Evolutionary conservation across 768 basidiomycete genomes (phyloP), one percentile per base, ranked within the genome.

Genomic region (Mrakia blollopis): DNA sequence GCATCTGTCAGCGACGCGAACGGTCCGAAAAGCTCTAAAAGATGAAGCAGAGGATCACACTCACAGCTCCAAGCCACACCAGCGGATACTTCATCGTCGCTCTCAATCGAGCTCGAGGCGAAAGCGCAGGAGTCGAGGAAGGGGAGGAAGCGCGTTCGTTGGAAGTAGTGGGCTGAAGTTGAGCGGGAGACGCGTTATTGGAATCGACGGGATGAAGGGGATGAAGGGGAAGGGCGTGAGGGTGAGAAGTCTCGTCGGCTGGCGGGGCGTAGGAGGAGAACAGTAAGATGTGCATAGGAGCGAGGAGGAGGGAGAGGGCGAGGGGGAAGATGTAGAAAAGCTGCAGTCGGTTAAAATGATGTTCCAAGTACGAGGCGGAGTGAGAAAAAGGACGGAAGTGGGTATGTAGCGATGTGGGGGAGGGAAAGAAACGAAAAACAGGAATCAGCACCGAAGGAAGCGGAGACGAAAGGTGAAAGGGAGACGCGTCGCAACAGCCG

Each of bases 201-300:
- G 44, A 47, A 16, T 23, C 23, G 5, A 10, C 6, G 18, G 44
- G 25, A 50, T 50, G 47, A 11, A 71, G 13, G 1, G 47, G 69
- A 18, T 71, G 69, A 25, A 71, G 50, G 11, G 69, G 39, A 54
- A 65, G 21, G 54, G 28, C 63, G 30, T 30, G 50, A 2, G 61
- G 69, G 30, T 57, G 14, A 2, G 32, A 39, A 23, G 25, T 44
- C 23, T n/a, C 30, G 44, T 35, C 32, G 72, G 14, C 35, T 28
- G 23, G 65, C 0, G 5, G 28, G 2, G 37, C 78, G 37, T 41
- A 80, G 77, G 78, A 30, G 44, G 73, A 61, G 74, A 80, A 80
- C 21, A 74, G 69, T 44, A 78, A 50, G 63, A 68, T 77, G 25
- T 77, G 78, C 10, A 77, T 23, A 1, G 73, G 14, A 6, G 78